These are phyloP conservation scores for Colletotrichum karsti DNA, from an alignment of 2,329 filamentous ascomycete species.

Conservation along the genomic window DNA sequence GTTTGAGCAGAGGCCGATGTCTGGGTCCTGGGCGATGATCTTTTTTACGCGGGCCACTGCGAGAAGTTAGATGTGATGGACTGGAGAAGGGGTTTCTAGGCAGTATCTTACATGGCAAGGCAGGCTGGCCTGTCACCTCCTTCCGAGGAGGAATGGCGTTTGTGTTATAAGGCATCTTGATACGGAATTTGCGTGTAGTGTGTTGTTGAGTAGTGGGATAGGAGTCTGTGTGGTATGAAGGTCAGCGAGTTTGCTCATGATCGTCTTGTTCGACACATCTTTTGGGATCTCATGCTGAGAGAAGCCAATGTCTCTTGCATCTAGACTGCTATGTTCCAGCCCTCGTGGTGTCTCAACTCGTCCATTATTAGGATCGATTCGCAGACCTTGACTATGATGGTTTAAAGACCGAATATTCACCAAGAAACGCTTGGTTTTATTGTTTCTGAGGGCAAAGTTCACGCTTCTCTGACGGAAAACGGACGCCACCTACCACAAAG, in stretches of 20 bases:
- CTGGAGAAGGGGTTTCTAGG: not conserved
- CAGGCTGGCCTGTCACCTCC: conserved; percentile 85
- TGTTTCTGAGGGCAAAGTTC: no score
- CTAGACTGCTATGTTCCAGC: no score
- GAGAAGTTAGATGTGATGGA: conserved; percentile 17
- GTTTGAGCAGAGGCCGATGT: conserved; percentile 87
- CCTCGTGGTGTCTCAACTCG: no score
- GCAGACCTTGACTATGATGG: no score
- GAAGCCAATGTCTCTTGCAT: not conserved
- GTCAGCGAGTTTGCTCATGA: conserved; percentile 27
- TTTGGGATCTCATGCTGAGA: no score
- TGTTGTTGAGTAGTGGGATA: not conserved
- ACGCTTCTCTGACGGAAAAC: no score
- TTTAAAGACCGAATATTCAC: no score
- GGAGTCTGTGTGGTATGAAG: not conserved
- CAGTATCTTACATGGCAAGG: conserved; percentile 76
- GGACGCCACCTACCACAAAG: not conserved
- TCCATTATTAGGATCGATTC: no score
- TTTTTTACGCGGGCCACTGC: conserved; percentile 94
- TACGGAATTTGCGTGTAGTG: no score
- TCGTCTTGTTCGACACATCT: no score
- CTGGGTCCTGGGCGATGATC: conserved; percentile 88
- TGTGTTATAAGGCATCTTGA: conserved; percentile 88
- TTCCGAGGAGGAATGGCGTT: conserved; percentile 81
- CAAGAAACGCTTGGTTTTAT: no score